Conservation (phyloP, 192 early-diverging fungal species). For the Thamnidium elegans region DNA sequence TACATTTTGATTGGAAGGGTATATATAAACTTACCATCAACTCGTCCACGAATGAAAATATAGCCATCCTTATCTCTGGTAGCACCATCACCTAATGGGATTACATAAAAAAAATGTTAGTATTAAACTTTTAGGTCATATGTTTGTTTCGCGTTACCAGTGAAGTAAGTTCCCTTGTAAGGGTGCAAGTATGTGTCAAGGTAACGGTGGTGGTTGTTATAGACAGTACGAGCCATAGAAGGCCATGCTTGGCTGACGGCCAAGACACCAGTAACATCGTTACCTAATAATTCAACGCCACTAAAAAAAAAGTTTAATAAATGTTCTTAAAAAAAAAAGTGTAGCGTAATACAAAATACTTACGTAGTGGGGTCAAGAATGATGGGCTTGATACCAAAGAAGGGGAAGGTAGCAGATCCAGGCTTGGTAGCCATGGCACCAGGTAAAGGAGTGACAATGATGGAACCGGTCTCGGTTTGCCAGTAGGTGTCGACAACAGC, state of each 20-base stretch:
- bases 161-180: constrained; percentile 93
- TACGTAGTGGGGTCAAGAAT: constrained; percentile 70
- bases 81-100: constrained; percentile 75
- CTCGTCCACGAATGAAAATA: constrained; percentile 93
- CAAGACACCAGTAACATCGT: constrained; percentile 88
- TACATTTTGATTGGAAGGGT: neutral
- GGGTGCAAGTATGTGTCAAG: constrained; percentile 90
- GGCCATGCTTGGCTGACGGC: constrained; percentile 87
- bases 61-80: constrained; percentile 90
- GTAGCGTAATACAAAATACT: too few relatives aligned
- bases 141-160: constrained; percentile 24
- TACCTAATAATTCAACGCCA: constrained; percentile 80
- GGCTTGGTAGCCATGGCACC: constrained; percentile 87
- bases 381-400: constrained; percentile 91
- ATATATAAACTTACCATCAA: constrained; percentile 45
- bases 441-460: constrained; percentile 89
- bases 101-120: too few relatives aligned
- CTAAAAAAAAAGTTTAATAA: constrained; percentile 27
- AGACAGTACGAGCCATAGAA: constrained; percentile 88
- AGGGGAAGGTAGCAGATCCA: constrained; percentile 92
- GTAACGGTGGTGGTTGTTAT: constrained; percentile 88
- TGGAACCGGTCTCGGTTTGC: constrained; percentile 92
- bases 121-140: too few relatives aligned
- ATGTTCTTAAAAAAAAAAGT: too few relatives aligned
- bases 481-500: constrained; percentile 98